These are phyloP conservation scores for Solidago caesia DNA, from an alignment of 129 eudicot species.

Conservation along the genomic window DNA sequence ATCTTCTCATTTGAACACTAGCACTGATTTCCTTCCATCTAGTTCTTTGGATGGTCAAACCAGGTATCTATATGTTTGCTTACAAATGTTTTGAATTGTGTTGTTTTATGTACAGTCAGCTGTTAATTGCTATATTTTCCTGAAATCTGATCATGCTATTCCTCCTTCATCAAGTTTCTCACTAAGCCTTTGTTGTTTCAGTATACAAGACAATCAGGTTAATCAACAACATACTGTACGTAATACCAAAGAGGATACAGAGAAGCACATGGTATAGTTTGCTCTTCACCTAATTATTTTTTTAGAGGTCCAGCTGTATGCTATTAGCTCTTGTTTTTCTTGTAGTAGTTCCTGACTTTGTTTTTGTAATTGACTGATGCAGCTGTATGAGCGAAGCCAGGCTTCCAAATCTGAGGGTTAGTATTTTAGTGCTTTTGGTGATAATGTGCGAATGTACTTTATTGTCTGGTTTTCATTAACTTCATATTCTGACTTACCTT, in stretches of 20 bases:
- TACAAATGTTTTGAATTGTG: background rate
- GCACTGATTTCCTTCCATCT: constrained; percentile 42
- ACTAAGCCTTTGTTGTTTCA: constrained; percentile 23
- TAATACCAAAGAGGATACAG: constrained; percentile 38
- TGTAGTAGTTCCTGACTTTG: constrained; percentile 9
- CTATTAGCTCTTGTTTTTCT: background rate
- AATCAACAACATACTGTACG: constrained; percentile 36
- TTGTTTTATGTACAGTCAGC: background rate
- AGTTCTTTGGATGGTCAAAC: constrained; percentile 46
- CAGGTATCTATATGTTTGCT: constrained; percentile 41
- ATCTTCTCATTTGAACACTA: constrained; percentile 37
- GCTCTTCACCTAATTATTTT: background rate
- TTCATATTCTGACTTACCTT: background rate
- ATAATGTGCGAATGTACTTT: background rate
- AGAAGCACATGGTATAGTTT: constrained; percentile 44
- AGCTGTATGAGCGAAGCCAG: constrained; percentile 47
- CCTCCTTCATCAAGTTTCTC: background rate
- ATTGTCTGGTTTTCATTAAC: background rate
- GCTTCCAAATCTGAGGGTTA: constrained; percentile 64
- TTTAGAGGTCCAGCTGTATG: constrained; percentile 10
- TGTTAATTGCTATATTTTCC: constrained; percentile 2
- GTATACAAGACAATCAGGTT: constrained; percentile 50
- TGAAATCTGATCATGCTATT: background rate
- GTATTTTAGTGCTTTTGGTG: constrained; percentile 24
- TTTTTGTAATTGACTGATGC: constrained; percentile 32